phyloP scores from a whole-genome alignment of 2,329 filamentous ascomycete species.

The Aspergillus oerlinghausenensis region DNA sequence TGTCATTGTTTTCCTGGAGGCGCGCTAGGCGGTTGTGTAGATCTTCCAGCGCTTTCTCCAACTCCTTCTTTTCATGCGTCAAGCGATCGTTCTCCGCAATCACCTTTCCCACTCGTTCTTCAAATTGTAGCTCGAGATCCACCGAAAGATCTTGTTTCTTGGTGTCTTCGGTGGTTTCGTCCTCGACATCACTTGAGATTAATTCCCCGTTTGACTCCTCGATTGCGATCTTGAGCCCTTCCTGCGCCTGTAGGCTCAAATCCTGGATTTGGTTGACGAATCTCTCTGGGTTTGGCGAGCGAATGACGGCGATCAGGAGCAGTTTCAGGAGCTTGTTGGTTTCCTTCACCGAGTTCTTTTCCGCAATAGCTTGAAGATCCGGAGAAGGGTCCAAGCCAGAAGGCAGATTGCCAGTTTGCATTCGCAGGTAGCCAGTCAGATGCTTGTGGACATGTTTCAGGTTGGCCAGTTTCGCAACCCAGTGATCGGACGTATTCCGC shows the following conservation, averaged over 20 bases:
- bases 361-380: constrained; percentile 45
- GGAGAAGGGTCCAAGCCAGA: constrained; percentile 39
- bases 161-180: constrained; percentile 33
- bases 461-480: constrained; percentile 47
- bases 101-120: constrained; percentile 46
- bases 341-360: constrained; percentile 40
- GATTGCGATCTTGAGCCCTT: constrained; percentile 44
- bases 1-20: constrained; percentile 47
- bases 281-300: constrained; percentile 52
- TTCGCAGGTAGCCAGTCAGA: constrained; percentile 41
- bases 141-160: constrained; percentile 33
- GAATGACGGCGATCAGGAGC: constrained; percentile 59
- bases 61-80: constrained; percentile 46
- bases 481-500: constrained; percentile 40
- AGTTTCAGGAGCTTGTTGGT: constrained; percentile 57
- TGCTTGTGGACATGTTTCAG: constrained; percentile 46
- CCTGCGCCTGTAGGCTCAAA: constrained; percentile 41
- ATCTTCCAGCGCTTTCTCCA: constrained; percentile 46
- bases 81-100: constrained; percentile 57
- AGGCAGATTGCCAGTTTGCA: constrained; percentile 43
- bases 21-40: constrained; percentile 59
- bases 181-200: constrained; percentile 31
- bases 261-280: constrained; percentile 50
- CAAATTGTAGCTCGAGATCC: constrained; percentile 44
- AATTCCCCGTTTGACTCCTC: constrained; percentile 41